These are phyloP conservation scores for Pythium rhizo-oryzae DNA, from an alignment of 352 stramenopile species.

Conservation along the genomic window DNA sequence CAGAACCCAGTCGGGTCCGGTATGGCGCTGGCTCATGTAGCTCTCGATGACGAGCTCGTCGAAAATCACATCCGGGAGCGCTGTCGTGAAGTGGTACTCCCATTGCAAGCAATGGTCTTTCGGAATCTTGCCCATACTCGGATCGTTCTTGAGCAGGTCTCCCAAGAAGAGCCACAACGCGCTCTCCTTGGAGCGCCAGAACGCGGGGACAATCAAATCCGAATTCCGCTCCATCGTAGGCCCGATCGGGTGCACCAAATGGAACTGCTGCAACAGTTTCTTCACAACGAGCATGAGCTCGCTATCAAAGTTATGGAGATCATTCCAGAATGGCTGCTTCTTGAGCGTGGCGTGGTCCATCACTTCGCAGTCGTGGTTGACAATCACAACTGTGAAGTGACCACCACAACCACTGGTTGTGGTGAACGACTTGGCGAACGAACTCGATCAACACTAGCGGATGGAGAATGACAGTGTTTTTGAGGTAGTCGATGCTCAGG, in stretches of 20 bases:
- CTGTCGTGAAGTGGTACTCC: conserved; percentile 29
- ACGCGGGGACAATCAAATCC: conserved; percentile 17
- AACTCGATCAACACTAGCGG: conserved; percentile 22
- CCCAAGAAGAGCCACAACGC: conserved; percentile 8
- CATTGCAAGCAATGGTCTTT: conserved; percentile 14
- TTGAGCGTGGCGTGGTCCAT: background rate
- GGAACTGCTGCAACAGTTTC: conserved; percentile 20
- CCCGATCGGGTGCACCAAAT: conserved; percentile 13
- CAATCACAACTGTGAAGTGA: too few species aligned
- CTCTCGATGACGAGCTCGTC: conserved; percentile 30
- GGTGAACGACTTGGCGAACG: conserved; percentile 11
- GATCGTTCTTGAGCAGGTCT: background rate
- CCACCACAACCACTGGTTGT: too few species aligned
- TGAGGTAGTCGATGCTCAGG: background rate
- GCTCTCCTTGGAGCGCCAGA: conserved; percentile 2
- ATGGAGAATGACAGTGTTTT: conserved; percentile 9
- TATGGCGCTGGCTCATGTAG: conserved; percentile 2
- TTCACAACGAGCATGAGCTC: conserved; percentile 28
- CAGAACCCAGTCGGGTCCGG: conserved; percentile 7
- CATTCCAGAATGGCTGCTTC: conserved; percentile 2
- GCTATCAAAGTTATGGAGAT: conserved; percentile 5
- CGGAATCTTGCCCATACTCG: background rate
- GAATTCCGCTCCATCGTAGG: conserved; percentile 14
- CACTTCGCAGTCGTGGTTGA: background rate
- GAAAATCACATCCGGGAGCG: conserved; percentile 27